Percentiles rank a stretch among this genome's conserved stretches.
These are phyloP conservation scores for Capsella bursapastoris DNA, from an alignment of 345 rosid species.

Conservation along the genomic window DNA sequence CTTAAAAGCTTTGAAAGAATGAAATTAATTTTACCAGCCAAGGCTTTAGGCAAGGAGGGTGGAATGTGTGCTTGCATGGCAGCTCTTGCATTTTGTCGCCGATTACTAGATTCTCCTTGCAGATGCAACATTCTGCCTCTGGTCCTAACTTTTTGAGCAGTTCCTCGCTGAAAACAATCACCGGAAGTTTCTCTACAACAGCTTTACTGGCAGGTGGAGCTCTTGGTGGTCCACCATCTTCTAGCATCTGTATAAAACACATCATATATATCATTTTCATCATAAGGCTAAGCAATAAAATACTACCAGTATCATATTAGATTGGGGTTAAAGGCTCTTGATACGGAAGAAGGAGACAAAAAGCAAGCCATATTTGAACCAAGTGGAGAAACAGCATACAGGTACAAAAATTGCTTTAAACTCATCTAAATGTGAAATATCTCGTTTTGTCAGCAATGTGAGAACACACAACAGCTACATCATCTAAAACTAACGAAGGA, in stretches of 20 bases:
- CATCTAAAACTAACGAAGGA: slow-evolving; percentile 7
- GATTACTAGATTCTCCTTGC: slow-evolving; percentile 75
- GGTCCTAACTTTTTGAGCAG: slow-evolving; percentile 63
- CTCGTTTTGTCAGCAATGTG: slow-evolving; percentile 1
- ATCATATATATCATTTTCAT: not conserved
- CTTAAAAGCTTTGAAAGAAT: not conserved
- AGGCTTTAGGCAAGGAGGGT: slow-evolving; percentile 96
- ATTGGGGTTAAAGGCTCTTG: not conserved
- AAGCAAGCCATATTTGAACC: slow-evolving; percentile 8
- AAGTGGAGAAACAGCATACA: not conserved
- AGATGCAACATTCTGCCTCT: slow-evolving; percentile 88
- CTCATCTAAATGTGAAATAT: not conserved
- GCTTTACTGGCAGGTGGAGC: slow-evolving; percentile 97
- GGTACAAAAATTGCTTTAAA: not conserved
- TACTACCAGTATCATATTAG: slow-evolving; percentile 8
- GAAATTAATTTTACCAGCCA: slow-evolving; percentile 72
- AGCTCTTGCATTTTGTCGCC: slow-evolving; percentile 92
- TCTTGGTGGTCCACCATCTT: slow-evolving; percentile 60
- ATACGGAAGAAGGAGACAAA: not conserved
- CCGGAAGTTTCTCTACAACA: slow-evolving; percentile 87
- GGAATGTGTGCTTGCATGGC: slow-evolving; percentile 91
- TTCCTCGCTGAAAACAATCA: slow-evolving; percentile 64
- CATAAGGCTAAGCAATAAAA: slow-evolving; percentile 1
- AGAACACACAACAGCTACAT: not conserved
- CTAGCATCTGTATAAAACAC: slow-evolving; percentile 37